Evolutionary conservation across 1,284 basidiomycete genomes (phyloP).

Genomic region (Rhizoctonia solani): DNA sequence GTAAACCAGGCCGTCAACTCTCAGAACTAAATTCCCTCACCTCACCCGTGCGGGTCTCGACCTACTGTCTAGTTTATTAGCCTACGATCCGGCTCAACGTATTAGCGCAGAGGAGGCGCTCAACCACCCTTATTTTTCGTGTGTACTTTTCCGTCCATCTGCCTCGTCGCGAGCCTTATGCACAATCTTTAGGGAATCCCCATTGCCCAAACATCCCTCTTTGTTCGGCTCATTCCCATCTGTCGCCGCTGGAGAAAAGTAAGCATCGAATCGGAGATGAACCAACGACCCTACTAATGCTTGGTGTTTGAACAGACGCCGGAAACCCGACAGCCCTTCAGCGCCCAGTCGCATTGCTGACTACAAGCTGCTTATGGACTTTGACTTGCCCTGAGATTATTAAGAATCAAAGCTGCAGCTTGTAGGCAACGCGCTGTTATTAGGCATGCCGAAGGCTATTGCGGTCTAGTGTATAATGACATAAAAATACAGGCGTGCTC

Average conservation of each 20-base stretch:
- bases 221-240: slow-evolving; percentile 96
- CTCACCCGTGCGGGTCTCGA: slow-evolving; percentile 84
- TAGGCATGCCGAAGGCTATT: background rate
- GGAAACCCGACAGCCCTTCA: slow-evolving; percentile 75
- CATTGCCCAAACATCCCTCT: slow-evolving; percentile 96
- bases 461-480: slow-evolving; percentile 5
- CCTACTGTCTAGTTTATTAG: slow-evolving; percentile 78
- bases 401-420: background rate
- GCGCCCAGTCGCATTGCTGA: slow-evolving; percentile 64
- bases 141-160: slow-evolving; percentile 43
- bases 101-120: slow-evolving; percentile 88
- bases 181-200: slow-evolving; percentile 71
- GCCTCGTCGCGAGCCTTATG: slow-evolving; percentile 21
- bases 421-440: background rate
- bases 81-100: slow-evolving; percentile 85
- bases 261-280: slow-evolving; percentile 44
- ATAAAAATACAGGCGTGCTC: slow-evolving; percentile 23
- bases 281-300: background rate
- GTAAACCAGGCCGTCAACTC: slow-evolving; percentile 48
- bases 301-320: slow-evolving; percentile 54
- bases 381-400: slow-evolving; percentile 43
- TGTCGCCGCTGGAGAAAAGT: slow-evolving; percentile 96
- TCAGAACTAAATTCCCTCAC: slow-evolving; percentile 67
- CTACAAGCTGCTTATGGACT: slow-evolving; percentile 59
- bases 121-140: slow-evolving; percentile 92